Conservation (phyloP, 2,329 filamentous ascomycete species). For the Phialophora macrospora region DNA sequence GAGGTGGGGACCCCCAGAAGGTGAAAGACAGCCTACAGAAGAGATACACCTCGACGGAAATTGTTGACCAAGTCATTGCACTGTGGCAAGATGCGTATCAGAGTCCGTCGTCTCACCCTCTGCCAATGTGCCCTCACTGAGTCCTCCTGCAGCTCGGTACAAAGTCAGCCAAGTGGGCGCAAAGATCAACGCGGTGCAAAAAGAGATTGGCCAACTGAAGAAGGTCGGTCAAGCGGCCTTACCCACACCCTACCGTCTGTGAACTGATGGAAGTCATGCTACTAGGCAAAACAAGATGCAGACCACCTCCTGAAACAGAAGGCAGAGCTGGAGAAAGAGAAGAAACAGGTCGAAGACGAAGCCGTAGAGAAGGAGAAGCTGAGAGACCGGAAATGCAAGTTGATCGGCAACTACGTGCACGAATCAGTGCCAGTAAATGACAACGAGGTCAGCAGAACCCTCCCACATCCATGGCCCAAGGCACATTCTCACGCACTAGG, state of each 20-base stretch:
- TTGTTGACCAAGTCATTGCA: constrained; percentile 84
- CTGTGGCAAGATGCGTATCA: constrained; percentile 39
- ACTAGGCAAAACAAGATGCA: constrained; percentile 81
- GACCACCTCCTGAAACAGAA: constrained; percentile 80
- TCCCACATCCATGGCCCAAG: not conserved
- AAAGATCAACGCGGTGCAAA: constrained; percentile 86
- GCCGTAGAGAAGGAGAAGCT: constrained; percentile 75
- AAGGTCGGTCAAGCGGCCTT: constrained; percentile 60
- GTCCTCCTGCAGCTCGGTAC: constrained; percentile 64
- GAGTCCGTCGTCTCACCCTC: constrained; percentile 9
- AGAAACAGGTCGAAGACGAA: constrained; percentile 75
- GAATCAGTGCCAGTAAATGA: constrained; percentile 81
- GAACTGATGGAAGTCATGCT: constrained; percentile 2
- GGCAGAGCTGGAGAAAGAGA: constrained; percentile 75
- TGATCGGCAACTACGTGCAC: constrained; percentile 90
- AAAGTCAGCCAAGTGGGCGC: constrained; percentile 77
- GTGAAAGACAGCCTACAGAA: constrained; percentile 90
- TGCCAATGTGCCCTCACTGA: constrained; percentile 20
- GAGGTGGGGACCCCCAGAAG: constrained; percentile 86
- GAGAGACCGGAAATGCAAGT: constrained; percentile 78
- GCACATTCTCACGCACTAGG: constrained; percentile 37
- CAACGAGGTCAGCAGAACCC: constrained; percentile 65
- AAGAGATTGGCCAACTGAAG: constrained; percentile 88
- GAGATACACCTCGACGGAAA: constrained; percentile 77
- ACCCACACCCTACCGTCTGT: not conserved